These are phyloP conservation scores for Plenodomus lindquistii DNA, from an alignment of 2,329 filamentous ascomycete genomes.

Conservation along the genomic window DNA sequence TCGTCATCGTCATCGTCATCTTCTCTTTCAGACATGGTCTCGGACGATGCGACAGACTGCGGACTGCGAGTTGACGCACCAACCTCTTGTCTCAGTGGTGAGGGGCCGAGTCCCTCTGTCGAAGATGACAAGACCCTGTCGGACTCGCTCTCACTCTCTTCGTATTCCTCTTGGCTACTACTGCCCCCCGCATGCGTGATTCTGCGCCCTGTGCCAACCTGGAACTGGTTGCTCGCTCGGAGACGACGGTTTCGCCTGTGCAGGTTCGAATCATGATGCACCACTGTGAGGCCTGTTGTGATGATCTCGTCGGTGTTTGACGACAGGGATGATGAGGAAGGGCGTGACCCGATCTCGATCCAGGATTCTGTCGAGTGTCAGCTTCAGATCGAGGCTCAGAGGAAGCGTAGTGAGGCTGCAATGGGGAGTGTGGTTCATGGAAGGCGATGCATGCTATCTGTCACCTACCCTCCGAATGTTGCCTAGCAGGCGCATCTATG, in stretches of 20 bases:
- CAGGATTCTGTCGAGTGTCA: constrained; percentile 73
- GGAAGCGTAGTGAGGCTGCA: not conserved
- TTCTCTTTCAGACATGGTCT: constrained; percentile 42
- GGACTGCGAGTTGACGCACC: constrained; percentile 28
- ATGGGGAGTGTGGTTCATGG: not conserved
- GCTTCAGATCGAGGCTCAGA: constrained; percentile 2
- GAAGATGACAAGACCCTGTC: constrained; percentile 70
- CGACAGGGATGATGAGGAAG: constrained; percentile 90
- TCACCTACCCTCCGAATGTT: constrained; percentile 35
- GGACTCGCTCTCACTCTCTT: constrained; percentile 89
- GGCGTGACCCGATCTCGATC: constrained; percentile 91
- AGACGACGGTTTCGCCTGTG: constrained; percentile 61
- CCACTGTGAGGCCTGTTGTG: constrained; percentile 79
- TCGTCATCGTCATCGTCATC: constrained; percentile 61
- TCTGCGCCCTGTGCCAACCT: constrained; percentile 41
- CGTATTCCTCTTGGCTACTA: constrained; percentile 92
- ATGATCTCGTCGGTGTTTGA: constrained; percentile 85
- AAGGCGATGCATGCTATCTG: not conserved
- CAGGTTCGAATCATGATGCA: constrained; percentile 67
- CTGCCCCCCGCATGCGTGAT: constrained; percentile 58
- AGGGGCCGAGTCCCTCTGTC: constrained; percentile 59
- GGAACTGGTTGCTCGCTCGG: constrained; percentile 33
- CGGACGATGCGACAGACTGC: constrained; percentile 42
- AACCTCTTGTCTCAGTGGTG: constrained; percentile 38
- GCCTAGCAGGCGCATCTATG: constrained; percentile 23